Conservation (phyloP, 805 yeast genomes). For the Cyberlindnera petersonii region DNA sequence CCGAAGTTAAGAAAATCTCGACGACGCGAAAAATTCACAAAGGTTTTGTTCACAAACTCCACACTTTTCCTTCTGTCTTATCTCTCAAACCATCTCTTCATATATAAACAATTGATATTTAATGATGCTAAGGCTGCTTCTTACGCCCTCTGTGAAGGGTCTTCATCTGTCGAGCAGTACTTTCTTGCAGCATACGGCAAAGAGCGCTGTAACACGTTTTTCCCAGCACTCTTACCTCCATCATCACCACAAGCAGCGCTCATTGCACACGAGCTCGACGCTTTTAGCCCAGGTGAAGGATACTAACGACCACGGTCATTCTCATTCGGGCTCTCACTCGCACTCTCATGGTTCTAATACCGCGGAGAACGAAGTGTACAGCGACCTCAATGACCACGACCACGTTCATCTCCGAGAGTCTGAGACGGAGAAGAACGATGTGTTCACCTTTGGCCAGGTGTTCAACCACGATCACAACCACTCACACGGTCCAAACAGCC, state of each 20-base stretch:
- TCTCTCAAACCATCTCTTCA: background rate
- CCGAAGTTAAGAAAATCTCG: too few species aligned
- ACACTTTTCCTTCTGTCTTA: too few species aligned
- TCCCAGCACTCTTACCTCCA: background rate
- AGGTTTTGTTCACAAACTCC: background rate
- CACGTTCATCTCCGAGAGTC: constrained; percentile 41
- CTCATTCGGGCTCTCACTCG: constrained; percentile 17
- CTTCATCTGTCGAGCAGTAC: too few species aligned
- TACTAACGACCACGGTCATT: constrained; percentile 20
- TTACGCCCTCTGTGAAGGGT: constrained; percentile 2
- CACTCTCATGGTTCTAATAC: constrained; percentile 26
- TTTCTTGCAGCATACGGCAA: too few species aligned
- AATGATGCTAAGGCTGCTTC: constrained; percentile 6
- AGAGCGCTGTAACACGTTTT: too few species aligned
- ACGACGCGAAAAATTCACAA: too few species aligned
- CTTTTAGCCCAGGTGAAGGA: constrained; percentile 8
- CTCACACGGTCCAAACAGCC: constrained; percentile 32
- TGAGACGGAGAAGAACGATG: constrained; percentile 40
- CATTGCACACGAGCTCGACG: constrained; percentile 3
- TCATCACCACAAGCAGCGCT: background rate
- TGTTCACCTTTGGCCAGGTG: constrained; percentile 34
- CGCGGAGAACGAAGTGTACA: constrained; percentile 1
- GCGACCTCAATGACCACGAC: constrained; percentile 29
- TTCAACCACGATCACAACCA: constrained; percentile 31
- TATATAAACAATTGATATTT: background rate